These are phyloP conservation scores for Penicillium sp. DNA, from an alignment of 2,329 filamentous ascomycete species.

Conservation along the genomic window DNA sequence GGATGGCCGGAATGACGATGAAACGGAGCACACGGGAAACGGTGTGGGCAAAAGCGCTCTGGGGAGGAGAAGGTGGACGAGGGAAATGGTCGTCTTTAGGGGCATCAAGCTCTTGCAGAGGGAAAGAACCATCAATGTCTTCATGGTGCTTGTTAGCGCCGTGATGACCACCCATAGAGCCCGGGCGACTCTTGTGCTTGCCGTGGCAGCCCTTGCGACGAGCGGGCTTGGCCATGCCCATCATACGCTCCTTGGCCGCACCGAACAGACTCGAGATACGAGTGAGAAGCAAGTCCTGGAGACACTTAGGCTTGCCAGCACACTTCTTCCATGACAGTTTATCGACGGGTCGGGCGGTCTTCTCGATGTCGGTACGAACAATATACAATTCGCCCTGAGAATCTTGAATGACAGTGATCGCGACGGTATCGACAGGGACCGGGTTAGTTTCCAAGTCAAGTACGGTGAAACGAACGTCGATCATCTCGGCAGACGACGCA, in stretches of 20 bases:
- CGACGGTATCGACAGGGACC: slow-evolving; percentile 42
- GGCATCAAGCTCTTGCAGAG: slow-evolving; percentile 6
- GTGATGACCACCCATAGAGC: neutral
- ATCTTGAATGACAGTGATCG: slow-evolving; percentile 37
- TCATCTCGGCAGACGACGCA: slow-evolving; percentile 30
- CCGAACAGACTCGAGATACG: slow-evolving; percentile 38
- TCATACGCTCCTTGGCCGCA: slow-evolving; percentile 35
- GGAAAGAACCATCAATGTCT: neutral
- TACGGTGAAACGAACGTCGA: slow-evolving; percentile 42
- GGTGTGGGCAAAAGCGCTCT: slow-evolving; percentile 36
- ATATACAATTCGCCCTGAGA: slow-evolving; percentile 35
- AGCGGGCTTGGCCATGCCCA: slow-evolving; percentile 25
- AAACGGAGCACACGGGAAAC: slow-evolving; percentile 40
- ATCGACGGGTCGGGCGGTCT: slow-evolving; percentile 32
- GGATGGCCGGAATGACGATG: slow-evolving; percentile 43
- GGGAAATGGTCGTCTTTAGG: slow-evolving; percentile 2
- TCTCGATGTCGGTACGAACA: slow-evolving; percentile 34
- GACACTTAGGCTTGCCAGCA: slow-evolving; percentile 37
- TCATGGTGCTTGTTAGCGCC: neutral
- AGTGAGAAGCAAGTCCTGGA: slow-evolving; percentile 35
- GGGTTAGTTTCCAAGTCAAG: slow-evolving; percentile 41
- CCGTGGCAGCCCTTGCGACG: slow-evolving; percentile 31
- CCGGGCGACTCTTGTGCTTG: slow-evolving; percentile 12
- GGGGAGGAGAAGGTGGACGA: slow-evolving; percentile 10
- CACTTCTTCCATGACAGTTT: slow-evolving; percentile 41